These are phyloP conservation scores for Aspergillus neoniger DNA, from an alignment of 2,329 filamentous ascomycete species.

Conservation along the genomic window DNA sequence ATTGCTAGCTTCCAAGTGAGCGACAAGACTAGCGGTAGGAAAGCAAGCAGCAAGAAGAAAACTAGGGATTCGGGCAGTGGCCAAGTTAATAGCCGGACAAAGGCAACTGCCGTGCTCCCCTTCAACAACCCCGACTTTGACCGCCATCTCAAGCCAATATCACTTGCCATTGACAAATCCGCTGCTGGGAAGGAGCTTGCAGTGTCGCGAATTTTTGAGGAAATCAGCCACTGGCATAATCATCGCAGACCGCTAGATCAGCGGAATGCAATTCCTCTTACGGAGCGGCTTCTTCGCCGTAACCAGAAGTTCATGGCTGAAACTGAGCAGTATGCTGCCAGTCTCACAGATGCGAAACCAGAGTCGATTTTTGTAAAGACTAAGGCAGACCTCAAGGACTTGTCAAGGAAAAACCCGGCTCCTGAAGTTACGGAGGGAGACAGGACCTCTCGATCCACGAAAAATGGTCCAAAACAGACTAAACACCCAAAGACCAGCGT, in stretches of 20 bases:
- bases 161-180: constrained; percentile 20
- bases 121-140: constrained; percentile 33
- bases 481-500: background rate
- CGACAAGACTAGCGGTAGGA: too few species aligned
- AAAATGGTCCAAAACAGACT: background rate
- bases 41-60: background rate
- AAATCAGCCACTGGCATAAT: constrained; percentile 39
- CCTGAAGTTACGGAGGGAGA: background rate
- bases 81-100: background rate
- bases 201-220: constrained; percentile 28
- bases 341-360: constrained; percentile 55
- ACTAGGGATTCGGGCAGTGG: background rate
- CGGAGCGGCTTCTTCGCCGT: constrained; percentile 31
- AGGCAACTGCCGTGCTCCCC: constrained; percentile 18
- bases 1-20: background rate
- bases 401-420: background rate
- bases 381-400: background rate
- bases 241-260: constrained; percentile 30
- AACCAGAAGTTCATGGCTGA: constrained; percentile 69
- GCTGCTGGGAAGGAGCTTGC: constrained; percentile 2
- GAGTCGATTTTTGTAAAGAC: constrained; percentile 8
- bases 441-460: too few species aligned
- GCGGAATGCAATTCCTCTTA: constrained; percentile 21
- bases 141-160: constrained; percentile 28
- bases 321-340: constrained; percentile 68